Conservation (phyloP, 768 basidiomycete species). For the Russula lepida region DNA sequence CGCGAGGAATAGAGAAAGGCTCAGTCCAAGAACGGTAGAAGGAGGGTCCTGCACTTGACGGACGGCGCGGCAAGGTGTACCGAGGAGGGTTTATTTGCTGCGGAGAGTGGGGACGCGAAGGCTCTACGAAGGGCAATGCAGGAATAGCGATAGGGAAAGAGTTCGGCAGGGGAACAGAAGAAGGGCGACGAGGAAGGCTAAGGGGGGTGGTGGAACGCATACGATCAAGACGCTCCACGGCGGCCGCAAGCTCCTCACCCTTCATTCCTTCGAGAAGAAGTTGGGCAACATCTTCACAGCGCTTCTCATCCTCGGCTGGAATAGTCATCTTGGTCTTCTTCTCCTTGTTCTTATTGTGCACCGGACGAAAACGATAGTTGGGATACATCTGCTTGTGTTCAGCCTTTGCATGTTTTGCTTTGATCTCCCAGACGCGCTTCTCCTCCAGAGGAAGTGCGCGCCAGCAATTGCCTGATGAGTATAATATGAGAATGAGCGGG, state of each 20-base stretch:
- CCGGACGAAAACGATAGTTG: constrained; percentile 45
- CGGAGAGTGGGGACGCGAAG: constrained; percentile 14
- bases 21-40: constrained; percentile 15
- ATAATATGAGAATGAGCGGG: background rate
- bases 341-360: constrained; percentile 41
- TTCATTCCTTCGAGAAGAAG: constrained; percentile 22
- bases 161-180: constrained; percentile 19
- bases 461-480: constrained; percentile 44
- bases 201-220: constrained; percentile 19
- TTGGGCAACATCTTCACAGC: constrained; percentile 21
- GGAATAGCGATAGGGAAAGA: constrained; percentile 19
- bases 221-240: constrained; percentile 19
- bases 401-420: constrained; percentile 65
- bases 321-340: constrained; percentile 23
- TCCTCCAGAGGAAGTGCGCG: constrained; percentile 60
- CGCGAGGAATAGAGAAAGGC: constrained; percentile 13
- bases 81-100: constrained; percentile 6
- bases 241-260: constrained; percentile 21
- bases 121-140: constrained; percentile 14
- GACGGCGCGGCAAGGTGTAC: constrained; percentile 20
- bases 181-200: constrained; percentile 18
- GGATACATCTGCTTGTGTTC: constrained; percentile 64
- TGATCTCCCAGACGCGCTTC: constrained; percentile 63
- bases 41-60: constrained; percentile 17
- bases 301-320: constrained; percentile 20